Conservation (phyloP, 2,329 filamentous ascomycete genomes). For the Sclerotinia sclerotiorum region DNA sequence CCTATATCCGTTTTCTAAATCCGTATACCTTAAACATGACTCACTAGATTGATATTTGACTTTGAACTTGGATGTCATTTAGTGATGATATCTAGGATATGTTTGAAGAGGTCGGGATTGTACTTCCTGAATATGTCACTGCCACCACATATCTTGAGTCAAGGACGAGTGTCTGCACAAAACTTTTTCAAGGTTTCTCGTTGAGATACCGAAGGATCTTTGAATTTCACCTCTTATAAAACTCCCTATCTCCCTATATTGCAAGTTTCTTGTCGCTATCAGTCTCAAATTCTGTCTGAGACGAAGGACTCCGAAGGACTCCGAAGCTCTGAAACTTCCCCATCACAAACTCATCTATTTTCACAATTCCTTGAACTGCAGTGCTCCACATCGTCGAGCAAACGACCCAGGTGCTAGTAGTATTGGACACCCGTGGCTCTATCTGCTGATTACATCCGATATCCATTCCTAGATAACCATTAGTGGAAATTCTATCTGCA, state of each 20-base stretch:
- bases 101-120: neutral
- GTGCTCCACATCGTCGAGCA: rapidly evolving
- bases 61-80: neutral
- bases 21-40: neutral
- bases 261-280: neutral
- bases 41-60: no score
- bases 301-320: no score
- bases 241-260: neutral
- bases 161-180: neutral
- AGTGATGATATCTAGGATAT: neutral
- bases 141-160: neutral
- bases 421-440: neutral
- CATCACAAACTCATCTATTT: neutral
- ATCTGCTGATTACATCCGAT: neutral
- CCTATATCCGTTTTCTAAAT: neutral
- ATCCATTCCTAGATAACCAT: no score
- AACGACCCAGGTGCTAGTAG: neutral
- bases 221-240: neutral
- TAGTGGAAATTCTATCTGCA: no score
- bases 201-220: neutral
- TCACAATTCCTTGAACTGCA: neutral
- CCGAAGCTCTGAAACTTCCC: neutral
- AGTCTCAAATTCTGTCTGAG: no score
- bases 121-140: neutral
- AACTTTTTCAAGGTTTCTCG: neutral